Base-by-base conservation (phyloP, 768 basidiomycete genomes). In the Auriscalpium microsporum region DNA sequence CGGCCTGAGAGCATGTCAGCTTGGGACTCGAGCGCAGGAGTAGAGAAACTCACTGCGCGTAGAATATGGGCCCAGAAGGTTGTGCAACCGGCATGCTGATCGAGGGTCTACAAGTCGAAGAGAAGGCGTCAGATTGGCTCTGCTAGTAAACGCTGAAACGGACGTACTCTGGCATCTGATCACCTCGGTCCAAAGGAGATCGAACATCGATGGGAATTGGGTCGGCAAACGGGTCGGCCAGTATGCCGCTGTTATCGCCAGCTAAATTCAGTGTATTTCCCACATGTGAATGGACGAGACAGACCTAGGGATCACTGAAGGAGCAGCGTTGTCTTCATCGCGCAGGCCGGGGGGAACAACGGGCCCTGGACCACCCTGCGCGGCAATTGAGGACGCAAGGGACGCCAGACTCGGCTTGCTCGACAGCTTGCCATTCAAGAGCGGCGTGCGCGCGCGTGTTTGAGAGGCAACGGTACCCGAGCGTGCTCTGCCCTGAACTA, bases 391-490 rank as follows among this genome's bases (percentile, higher is more conserved):
- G 2, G 58, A 55, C 13, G 55, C 51, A 40, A 59, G 45, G 4
- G 60, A 59, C 21, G 58, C 56, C 47, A 14, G 45, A 33, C 60
- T 61, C 16, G 60, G 52, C 46, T 35, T 59, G 35, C 50, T 36
- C 19, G 60, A 61, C 23, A 56, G 23, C 19, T 48, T 54, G 7
- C 50, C 58, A 8, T 52, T 59, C 35, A 21, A 52, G 46, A 48
- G 61, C 10, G 61, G 55, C 8, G 54, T 60, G 42, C 51, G 56
- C 21, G 58, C 57, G 56, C 28, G 28, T 11, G 52, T 45, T 52
- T 58, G 59, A 38, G 61, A 62, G 37, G 61, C 60, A 10, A 62
- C 52, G 17, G 58, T 62, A 21, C 58, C 60, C 33, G 47, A 55
- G 36, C 61, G 56, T 35, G 61, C 52, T 47, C 61, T 49, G 21